Percentiles rank a stretch among this genome's conserved stretches.
phyloP scores from a whole-genome alignment of 495 filamentous ascomycete species.

The Podospora anserina region DNA sequence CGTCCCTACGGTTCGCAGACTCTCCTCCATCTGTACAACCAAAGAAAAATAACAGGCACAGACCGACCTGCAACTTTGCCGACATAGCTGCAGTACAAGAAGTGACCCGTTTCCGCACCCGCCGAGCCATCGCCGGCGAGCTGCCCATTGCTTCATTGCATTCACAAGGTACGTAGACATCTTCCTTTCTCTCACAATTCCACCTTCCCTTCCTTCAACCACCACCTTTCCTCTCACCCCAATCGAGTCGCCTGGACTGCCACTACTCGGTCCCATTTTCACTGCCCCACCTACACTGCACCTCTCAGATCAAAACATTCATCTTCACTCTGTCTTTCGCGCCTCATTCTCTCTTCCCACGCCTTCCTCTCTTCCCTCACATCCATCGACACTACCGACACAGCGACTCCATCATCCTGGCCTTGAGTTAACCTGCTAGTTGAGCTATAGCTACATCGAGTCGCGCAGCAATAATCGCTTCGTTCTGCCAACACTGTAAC shows the following conservation, averaged over 20 bases:
- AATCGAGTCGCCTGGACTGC: not conserved
- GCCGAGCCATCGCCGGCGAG: not conserved
- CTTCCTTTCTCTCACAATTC: not conserved
- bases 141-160: not conserved
- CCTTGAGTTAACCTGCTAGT: not conserved
- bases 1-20: not conserved
- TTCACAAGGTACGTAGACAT: not conserved
- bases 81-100: slow-evolving; percentile 12
- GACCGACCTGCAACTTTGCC: not conserved
- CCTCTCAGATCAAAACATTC: not conserved
- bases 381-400: not conserved
- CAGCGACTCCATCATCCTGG: not conserved
- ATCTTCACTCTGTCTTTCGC: not conserved
- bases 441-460: not conserved
- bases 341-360: too few species aligned
- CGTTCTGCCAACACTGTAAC: not conserved
- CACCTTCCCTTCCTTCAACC: not conserved
- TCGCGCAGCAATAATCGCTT: not conserved
- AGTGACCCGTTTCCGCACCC: not conserved
- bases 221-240: not conserved
- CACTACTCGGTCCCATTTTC: not conserved
- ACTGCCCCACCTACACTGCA: not conserved
- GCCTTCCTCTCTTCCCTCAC: too few species aligned
- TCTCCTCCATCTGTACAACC: not conserved
- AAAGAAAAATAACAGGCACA: not conserved